These are phyloP conservation scores for Trypanosoma mega DNA, from an alignment of 208 protist genomes.

Conservation along the genomic window DNA sequence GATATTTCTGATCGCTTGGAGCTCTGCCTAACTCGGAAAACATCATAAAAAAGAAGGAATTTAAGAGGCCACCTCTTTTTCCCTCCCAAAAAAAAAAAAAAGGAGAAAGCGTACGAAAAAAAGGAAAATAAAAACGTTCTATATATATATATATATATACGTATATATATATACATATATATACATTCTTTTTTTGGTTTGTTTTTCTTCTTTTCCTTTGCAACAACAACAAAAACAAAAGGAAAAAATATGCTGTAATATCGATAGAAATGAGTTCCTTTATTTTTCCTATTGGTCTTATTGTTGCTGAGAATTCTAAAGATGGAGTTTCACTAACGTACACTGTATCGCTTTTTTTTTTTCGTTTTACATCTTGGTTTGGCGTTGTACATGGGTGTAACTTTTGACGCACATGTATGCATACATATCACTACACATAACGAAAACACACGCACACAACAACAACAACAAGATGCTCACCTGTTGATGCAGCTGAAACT, in stretches of 20 bases:
- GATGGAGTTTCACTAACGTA: no score
- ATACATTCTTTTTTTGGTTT: neutral
- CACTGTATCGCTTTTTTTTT: no score
- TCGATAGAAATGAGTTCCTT: neutral
- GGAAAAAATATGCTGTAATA: neutral
- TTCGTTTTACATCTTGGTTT: no score
- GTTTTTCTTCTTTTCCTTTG: neutral
- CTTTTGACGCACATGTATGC: neutral
- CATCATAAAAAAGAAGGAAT: neutral
- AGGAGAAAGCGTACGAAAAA: neutral
- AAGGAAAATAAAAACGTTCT: neutral
- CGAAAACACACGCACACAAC: neutral
- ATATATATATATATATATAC: neutral
- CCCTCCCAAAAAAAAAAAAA: neutral
- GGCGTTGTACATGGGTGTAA: no score
- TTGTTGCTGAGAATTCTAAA: no score
- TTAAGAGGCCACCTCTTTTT: neutral
- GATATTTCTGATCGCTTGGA: constrained; percentile 57
- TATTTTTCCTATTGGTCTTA: constrained; percentile 2
- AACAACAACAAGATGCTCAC: neutral
- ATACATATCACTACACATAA: neutral
- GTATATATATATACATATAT: neutral
- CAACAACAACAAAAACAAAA: neutral
- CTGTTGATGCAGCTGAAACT: neutral
- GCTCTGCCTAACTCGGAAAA: constrained; percentile 41